Evolutionary conservation across 306 rosid species (phyloP).

Genomic region (Fragaria nilgerrensis): DNA sequence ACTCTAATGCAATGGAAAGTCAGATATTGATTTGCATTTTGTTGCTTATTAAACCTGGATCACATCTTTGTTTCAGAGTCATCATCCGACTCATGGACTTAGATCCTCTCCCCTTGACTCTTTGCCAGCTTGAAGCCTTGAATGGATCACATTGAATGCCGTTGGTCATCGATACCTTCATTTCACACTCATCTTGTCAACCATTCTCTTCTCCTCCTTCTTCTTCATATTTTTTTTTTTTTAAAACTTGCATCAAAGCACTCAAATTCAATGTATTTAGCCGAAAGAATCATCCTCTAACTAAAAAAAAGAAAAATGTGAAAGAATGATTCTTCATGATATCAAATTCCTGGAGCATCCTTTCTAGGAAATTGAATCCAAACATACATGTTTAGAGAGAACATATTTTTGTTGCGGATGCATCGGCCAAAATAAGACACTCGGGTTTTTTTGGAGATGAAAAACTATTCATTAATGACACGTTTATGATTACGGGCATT

Average conservation of each 20-base stretch:
- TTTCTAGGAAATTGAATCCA: too few species aligned
- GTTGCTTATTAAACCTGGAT: neutral
- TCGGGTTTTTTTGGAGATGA: too few species aligned
- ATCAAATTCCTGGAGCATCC: too few species aligned
- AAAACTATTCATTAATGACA: too few species aligned
- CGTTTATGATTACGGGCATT: too few species aligned
- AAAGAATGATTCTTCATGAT: neutral
- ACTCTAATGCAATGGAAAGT: neutral
- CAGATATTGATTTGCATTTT: neutral
- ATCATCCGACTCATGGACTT: neutral
- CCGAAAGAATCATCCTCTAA: neutral
- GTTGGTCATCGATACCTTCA: neutral
- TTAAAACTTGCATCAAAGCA: neutral
- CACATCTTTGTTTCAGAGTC: neutral
- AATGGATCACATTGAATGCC: neutral
- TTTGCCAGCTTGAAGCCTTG: neutral
- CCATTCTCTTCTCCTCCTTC: neutral
- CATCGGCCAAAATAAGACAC: too few species aligned
- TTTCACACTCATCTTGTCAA: conserved; percentile 1
- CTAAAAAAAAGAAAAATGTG: neutral
- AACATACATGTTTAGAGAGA: too few species aligned
- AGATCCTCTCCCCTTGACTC: too few species aligned
- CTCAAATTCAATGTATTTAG: neutral
- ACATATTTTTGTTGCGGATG: too few species aligned
- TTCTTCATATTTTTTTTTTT: too few species aligned